Conservation (phyloP, 768 basidiomycete species). For the Suillus fuscotomentosus region DNA sequence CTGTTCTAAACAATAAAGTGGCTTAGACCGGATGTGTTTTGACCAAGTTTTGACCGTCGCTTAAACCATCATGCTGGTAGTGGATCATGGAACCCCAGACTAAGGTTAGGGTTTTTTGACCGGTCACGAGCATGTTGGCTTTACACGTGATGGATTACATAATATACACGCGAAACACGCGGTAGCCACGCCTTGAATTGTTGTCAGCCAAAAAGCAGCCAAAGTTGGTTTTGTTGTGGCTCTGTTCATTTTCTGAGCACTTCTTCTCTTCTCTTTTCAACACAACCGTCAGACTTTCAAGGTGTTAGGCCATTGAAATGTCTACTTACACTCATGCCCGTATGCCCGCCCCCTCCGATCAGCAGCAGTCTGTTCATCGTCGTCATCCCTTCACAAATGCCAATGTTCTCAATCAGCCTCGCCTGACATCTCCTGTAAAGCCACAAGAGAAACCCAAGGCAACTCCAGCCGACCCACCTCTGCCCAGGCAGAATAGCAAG, state of each 20-base stretch:
- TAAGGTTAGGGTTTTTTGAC: conserved; percentile 4
- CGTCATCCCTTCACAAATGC: conserved; percentile 45
- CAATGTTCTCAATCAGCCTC: conserved; percentile 34
- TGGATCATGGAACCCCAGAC: conserved; percentile 1
- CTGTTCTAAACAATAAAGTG: background rate
- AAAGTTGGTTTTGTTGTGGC: conserved; percentile 3
- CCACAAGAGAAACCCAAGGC: conserved; percentile 39
- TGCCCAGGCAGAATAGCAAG: conserved; percentile 82
- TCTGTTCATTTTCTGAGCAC: conserved; percentile 1
- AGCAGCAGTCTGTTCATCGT: conserved; percentile 27
- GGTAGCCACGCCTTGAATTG: conserved; percentile 13
- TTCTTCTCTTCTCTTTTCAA: conserved; percentile 1
- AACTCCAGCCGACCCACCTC: conserved; percentile 54
- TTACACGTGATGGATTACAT: conserved; percentile 29
- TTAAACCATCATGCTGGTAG: background rate
- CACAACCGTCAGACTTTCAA: conserved; percentile 23
- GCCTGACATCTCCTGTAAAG: conserved; percentile 31
- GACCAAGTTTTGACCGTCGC: background rate
- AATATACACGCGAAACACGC: conserved; percentile 27
- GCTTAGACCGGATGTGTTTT: background rate
- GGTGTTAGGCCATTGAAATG: conserved; percentile 51
- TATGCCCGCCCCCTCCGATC: conserved; percentile 30
- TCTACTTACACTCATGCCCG: conserved; percentile 38
- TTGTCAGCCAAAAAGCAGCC: conserved; percentile 10
- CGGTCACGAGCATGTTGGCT: conserved; percentile 17